Percentiles rank a stretch among this genome's conserved stretches.
Conservation (phyloP, 176 grass and related monocot species). For the Olyra latifolia region DNA sequence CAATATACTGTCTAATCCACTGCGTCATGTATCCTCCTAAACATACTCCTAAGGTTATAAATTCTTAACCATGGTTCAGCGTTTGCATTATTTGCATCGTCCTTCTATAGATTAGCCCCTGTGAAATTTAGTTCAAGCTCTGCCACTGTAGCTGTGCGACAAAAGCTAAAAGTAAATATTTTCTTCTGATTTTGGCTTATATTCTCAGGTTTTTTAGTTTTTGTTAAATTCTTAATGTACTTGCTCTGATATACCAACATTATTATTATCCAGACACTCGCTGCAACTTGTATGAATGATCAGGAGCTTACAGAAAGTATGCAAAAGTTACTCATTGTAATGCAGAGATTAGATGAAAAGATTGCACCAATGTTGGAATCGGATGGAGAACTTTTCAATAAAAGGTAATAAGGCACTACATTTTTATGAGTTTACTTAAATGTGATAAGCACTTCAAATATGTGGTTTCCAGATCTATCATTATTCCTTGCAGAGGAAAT, state of each 20-base stretch:
- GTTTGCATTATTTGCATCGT: no score
- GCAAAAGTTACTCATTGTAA: slow-evolving; percentile 91
- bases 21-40: no score
- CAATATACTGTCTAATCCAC: no score
- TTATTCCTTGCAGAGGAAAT: slow-evolving; percentile 16
- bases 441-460: background rate
- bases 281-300: slow-evolving; percentile 90
- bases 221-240: slow-evolving; percentile 2
- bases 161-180: slow-evolving; percentile 21
- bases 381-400: slow-evolving; percentile 96
- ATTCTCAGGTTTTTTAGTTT: background rate
- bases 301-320: slow-evolving; percentile 84
- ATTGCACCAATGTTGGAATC: slow-evolving; percentile 85
- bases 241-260: slow-evolving; percentile 6
- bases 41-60: no score
- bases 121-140: no score
- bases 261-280: slow-evolving; percentile 61
- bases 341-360: slow-evolving; percentile 93
- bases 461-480: background rate
- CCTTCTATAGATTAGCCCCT: no score
- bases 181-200: slow-evolving; percentile 20
- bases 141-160: no score
- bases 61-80: no score
- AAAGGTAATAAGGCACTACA: slow-evolving; percentile 56
- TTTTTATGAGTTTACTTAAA: slow-evolving; percentile 24